Evolutionary conservation across 2,329 filamentous ascomycete genomes (phyloP).

Genomic region (Colletotrichum chrysophilum): DNA sequence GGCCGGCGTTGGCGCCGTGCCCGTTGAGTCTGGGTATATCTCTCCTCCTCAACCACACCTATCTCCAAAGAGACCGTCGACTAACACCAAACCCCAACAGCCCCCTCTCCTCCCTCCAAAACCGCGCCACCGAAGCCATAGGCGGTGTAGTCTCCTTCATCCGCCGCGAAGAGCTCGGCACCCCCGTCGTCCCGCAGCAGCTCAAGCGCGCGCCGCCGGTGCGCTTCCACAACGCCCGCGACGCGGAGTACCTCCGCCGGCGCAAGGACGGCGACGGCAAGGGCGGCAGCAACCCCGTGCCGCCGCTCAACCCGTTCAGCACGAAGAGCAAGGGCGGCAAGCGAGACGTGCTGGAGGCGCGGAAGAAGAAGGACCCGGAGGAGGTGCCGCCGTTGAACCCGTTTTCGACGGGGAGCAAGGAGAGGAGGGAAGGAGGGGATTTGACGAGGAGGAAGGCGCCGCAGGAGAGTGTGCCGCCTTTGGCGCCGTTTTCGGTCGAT

Average conservation of each 20-base stretch:
- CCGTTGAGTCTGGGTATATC: conserved; percentile 2
- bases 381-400: background rate
- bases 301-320: background rate
- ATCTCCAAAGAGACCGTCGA: background rate
- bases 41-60: background rate
- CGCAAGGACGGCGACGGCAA: background rate
- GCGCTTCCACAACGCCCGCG: conserved; percentile 2
- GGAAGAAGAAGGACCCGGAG: background rate
- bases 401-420: background rate
- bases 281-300: background rate
- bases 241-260: background rate
- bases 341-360: background rate
- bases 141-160: conserved; percentile 10
- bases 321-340: background rate
- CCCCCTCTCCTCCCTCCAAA: background rate
- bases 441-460: background rate
- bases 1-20: conserved; percentile 1
- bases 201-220: background rate
- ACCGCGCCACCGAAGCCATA: conserved; percentile 10
- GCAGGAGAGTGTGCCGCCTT: conserved; percentile 3
- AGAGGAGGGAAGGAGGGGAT: background rate
- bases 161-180: conserved; percentile 5
- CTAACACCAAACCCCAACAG: background rate
- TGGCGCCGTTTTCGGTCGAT: background rate
- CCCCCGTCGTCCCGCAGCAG: background rate